These are phyloP conservation scores for Colletotrichum theobromicola DNA, from an alignment of 2,329 filamentous ascomycete species.

Conservation along the genomic window DNA sequence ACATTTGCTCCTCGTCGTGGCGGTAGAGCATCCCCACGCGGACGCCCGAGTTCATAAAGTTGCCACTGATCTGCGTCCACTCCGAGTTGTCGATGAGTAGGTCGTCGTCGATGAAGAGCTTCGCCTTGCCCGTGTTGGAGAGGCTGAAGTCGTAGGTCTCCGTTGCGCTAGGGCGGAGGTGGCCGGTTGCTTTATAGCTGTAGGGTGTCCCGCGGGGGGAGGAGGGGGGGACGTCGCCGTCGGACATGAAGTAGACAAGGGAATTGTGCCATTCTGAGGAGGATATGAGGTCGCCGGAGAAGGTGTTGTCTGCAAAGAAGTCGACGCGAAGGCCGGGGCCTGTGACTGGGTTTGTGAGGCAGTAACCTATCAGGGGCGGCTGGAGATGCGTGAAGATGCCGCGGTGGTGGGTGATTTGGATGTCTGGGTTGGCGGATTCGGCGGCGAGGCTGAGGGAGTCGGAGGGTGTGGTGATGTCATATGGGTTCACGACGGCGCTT, in stretches of 20 bases:
- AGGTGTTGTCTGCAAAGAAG: conserved; percentile 20
- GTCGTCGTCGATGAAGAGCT: conserved; percentile 37
- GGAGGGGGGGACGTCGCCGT: conserved; percentile 21
- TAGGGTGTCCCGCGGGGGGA: conserved; percentile 27
- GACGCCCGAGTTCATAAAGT: conserved; percentile 25
- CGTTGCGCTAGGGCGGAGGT: conserved; percentile 29
- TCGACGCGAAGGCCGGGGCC: conserved; percentile 18
- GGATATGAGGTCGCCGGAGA: conserved; percentile 13
- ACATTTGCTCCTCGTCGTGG: neutral
- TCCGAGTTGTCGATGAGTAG: conserved; percentile 50
- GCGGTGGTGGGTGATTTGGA: conserved; percentile 9
- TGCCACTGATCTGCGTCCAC: conserved; percentile 45
- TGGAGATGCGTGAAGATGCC: conserved; percentile 22
- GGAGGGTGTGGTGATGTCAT: conserved; percentile 23
- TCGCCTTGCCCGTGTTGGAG: conserved; percentile 14
- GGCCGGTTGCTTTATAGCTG: conserved; percentile 30
- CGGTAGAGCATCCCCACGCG: conserved; percentile 13
- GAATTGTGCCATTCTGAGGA: conserved; percentile 23
- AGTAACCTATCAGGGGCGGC: conserved; percentile 10
- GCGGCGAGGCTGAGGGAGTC: conserved; percentile 2
- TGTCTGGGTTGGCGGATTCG: neutral
- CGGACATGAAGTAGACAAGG: conserved; percentile 25
- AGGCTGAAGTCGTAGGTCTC: conserved; percentile 33
- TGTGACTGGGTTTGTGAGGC: neutral
- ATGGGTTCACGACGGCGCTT: conserved; percentile 25